A percentile compares a stretch with the other conserved stretches of the same genome.
Evolutionary conservation across 495 filamentous ascomycete species (phyloP).

Genomic region (Cercophora sp.): DNA sequence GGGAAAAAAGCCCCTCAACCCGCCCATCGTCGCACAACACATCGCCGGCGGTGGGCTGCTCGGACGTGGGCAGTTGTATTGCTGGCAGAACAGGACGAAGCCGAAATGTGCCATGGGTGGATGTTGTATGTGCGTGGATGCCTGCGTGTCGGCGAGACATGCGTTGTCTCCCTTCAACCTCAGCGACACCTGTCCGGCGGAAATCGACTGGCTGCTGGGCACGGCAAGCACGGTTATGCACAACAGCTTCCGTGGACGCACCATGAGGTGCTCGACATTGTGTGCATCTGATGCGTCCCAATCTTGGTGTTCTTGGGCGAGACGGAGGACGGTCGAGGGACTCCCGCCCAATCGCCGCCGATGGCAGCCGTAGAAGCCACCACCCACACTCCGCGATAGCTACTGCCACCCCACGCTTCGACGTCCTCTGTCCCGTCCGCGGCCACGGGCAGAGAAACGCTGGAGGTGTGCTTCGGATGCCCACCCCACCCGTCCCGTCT

Average conservation of each 20-base stretch:
- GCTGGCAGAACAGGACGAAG: not conserved
- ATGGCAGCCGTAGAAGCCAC: not conserved
- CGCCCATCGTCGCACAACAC: slow-evolving; percentile 11
- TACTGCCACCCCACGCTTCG: slow-evolving; percentile 1
- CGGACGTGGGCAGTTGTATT: not conserved
- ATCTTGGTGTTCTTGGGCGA: slow-evolving; percentile 4
- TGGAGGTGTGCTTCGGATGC: slow-evolving; percentile 4
- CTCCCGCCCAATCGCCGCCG: not conserved
- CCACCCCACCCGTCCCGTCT: slow-evolving; percentile 12
- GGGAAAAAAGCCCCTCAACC: slow-evolving; percentile 6
- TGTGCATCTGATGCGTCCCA: not conserved
- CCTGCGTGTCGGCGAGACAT: slow-evolving; percentile 6
- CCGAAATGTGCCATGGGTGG: slow-evolving; percentile 1
- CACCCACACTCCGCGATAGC: not conserved
- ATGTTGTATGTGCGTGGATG: slow-evolving; percentile 1
- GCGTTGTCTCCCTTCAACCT: not conserved
- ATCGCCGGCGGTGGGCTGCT: slow-evolving; percentile 2
- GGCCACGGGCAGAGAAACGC: not conserved
- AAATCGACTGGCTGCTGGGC: slow-evolving; percentile 2
- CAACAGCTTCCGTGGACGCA: slow-evolving; percentile 10
- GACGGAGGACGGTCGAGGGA: not conserved
- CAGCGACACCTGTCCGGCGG: slow-evolving; percentile 7
- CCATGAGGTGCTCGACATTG: slow-evolving; percentile 1
- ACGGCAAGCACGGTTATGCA: slow-evolving; percentile 16
- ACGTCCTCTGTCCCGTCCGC: slow-evolving; percentile 12